Evolutionary conservation across 1,284 basidiomycete genomes (phyloP).

Genomic region (Marasmius tenuissimus): DNA sequence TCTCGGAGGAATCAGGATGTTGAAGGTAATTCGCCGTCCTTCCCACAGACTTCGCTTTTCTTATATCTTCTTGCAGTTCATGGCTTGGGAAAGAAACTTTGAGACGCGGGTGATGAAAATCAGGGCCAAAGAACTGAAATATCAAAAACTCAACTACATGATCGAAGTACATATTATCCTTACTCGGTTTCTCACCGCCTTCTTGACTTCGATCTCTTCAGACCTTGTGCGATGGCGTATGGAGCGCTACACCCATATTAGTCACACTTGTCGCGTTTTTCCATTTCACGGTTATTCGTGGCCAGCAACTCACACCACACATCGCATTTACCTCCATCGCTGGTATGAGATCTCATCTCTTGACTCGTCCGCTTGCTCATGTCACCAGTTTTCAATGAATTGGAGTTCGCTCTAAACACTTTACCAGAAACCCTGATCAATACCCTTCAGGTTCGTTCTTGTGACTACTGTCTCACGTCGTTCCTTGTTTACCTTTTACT

Average conservation of each 20-base stretch:
- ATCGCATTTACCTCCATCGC: slow-evolving; percentile 76
- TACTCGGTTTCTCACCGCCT: neutral
- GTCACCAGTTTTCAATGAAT: slow-evolving; percentile 76
- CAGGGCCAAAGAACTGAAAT: slow-evolving; percentile 78
- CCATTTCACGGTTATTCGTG: slow-evolving; percentile 78
- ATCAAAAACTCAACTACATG: slow-evolving; percentile 82
- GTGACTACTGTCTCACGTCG: neutral
- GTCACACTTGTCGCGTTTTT: slow-evolving; percentile 80
- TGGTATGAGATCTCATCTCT: neutral
- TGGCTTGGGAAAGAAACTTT: slow-evolving; percentile 94
- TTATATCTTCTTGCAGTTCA: slow-evolving; percentile 55
- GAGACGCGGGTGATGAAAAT: slow-evolving; percentile 75
- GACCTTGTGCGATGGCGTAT: slow-evolving; percentile 78
- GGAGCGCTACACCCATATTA: slow-evolving; percentile 75
- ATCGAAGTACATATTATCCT: slow-evolving; percentile 63
- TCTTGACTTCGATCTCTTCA: slow-evolving; percentile 19
- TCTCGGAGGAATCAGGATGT: slow-evolving; percentile 88
- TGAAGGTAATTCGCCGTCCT: slow-evolving; percentile 56
- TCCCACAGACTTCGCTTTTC: neutral
- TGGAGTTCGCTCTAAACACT: slow-evolving; percentile 82
- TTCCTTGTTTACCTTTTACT: neutral
- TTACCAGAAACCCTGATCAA: slow-evolving; percentile 91
- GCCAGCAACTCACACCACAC: slow-evolving; percentile 74
- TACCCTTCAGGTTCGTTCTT: slow-evolving; percentile 63
- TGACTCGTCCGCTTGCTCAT: slow-evolving; percentile 1